These are phyloP conservation scores for Tremellales sp. DNA, from an alignment of 1,284 basidiomycete species.

Conservation along the genomic window DNA sequence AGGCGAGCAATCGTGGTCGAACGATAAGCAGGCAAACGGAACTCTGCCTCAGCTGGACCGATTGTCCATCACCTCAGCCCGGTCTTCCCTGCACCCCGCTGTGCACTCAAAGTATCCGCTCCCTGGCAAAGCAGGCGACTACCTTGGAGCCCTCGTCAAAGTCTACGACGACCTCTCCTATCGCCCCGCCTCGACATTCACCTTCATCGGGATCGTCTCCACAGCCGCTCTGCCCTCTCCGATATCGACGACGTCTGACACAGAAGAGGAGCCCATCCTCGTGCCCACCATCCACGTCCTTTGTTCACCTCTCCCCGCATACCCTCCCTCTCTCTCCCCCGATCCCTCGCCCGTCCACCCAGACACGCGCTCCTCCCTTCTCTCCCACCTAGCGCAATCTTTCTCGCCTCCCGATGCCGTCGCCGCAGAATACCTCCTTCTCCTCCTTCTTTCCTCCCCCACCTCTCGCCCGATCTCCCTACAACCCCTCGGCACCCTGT, in stretches of 20 bases:
- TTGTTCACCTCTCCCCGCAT: constrained; percentile 7
- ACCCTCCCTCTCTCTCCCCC: constrained; percentile 1
- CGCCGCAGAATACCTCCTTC: constrained; percentile 40
- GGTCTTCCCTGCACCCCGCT: constrained; percentile 11
- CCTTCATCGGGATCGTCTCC: constrained; percentile 42
- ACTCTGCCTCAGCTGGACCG: constrained; percentile 3
- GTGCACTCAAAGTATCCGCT: constrained; percentile 39
- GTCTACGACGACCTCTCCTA: constrained; percentile 42
- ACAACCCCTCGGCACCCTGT: constrained; percentile 39
- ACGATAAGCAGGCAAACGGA: no score
- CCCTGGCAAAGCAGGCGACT: constrained; percentile 17
- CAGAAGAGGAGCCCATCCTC: constrained; percentile 18
- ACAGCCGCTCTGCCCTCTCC: constrained; percentile 32
- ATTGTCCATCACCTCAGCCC: background rate
- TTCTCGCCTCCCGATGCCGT: constrained; percentile 33
- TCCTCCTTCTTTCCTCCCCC: constrained; percentile 37
- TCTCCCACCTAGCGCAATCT: constrained; percentile 33
- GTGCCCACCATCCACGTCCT: constrained; percentile 45
- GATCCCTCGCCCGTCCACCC: background rate
- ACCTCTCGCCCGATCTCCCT: constrained; percentile 26
- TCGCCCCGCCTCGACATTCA: constrained; percentile 37
- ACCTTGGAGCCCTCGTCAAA: constrained; percentile 45
- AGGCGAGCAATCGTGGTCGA: constrained; percentile 37
- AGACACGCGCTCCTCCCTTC: constrained; percentile 20
- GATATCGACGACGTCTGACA: constrained; percentile 19